phyloP scores from a whole-genome alignment of 1,284 basidiomycete genomes.

The Naganishia sp. region DNA sequence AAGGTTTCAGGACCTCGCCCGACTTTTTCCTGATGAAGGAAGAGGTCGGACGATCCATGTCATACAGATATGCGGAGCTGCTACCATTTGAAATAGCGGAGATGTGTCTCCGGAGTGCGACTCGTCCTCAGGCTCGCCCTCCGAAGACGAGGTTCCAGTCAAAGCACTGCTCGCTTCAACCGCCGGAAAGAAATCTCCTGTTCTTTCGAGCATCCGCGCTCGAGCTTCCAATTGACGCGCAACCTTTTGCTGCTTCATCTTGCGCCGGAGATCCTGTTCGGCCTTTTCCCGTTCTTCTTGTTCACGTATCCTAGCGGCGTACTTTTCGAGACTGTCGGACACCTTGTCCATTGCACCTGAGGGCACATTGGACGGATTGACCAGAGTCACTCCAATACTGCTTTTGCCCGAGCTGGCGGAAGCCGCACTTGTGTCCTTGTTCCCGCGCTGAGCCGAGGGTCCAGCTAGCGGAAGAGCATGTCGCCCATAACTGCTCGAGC shows the following conservation, averaged over 20 bases:
- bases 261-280: slow-evolving; percentile 11
- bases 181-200: neutral
- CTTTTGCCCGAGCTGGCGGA: slow-evolving; percentile 1
- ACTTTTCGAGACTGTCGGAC: slow-evolving; percentile 27
- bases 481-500: slow-evolving; percentile 21
- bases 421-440: slow-evolving; percentile 10
- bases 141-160: slow-evolving; percentile 9
- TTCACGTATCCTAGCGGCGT: slow-evolving; percentile 25
- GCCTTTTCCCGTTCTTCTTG: slow-evolving; percentile 26
- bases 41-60: slow-evolving; percentile 32
- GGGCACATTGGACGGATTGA: slow-evolving; percentile 1
- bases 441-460: neutral
- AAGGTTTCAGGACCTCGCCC: slow-evolving; percentile 54
- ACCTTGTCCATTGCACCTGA: slow-evolving; percentile 31
- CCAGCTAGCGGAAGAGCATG: neutral
- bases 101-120: neutral
- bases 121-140: slow-evolving; percentile 12
- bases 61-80: slow-evolving; percentile 10
- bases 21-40: slow-evolving; percentile 54
- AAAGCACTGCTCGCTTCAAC: slow-evolving; percentile 13
- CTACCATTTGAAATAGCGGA: slow-evolving; percentile 4
- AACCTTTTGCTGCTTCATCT: slow-evolving; percentile 15
- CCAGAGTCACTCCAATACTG: neutral
- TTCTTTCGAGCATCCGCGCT: slow-evolving; percentile 12
- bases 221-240: slow-evolving; percentile 12